Conservation (phyloP, 208 protist species). For the Trypanosomatidae sp. region DNA sequence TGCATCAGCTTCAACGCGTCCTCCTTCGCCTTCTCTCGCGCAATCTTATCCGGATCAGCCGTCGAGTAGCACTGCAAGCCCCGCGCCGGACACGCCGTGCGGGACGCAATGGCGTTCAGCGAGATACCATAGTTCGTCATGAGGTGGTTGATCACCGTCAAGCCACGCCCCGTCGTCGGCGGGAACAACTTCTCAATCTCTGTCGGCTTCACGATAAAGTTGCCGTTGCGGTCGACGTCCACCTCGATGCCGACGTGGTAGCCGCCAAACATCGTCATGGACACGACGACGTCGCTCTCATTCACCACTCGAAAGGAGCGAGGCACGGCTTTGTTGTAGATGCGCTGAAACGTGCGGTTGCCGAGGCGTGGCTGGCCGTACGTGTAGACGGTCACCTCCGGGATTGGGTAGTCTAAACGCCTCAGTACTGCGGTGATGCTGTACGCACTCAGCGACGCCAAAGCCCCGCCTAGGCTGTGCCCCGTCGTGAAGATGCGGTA, state of each 20-base stretch:
- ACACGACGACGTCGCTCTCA: constrained; percentile 82
- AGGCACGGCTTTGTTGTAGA: constrained; percentile 83
- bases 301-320: constrained; percentile 89
- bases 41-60: constrained; percentile 31
- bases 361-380: constrained; percentile 90
- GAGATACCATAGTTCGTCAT: constrained; percentile 71
- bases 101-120: constrained; percentile 62
- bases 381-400: constrained; percentile 88
- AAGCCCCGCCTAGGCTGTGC: constrained; percentile 86
- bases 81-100: constrained; percentile 39
- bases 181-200: constrained; percentile 85
- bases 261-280: constrained; percentile 66
- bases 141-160: constrained; percentile 71
- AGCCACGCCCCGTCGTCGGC: constrained; percentile 63
- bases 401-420: constrained; percentile 58
- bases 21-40: too few species aligned
- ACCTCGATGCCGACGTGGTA: constrained; percentile 89
- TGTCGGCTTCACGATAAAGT: constrained; percentile 90
- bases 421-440: constrained; percentile 53
- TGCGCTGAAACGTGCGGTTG: constrained; percentile 64
- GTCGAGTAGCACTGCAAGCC: constrained; percentile 33
- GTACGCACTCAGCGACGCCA: constrained; percentile 88
- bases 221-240: constrained; percentile 85
- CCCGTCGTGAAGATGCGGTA: constrained; percentile 86
- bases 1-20: constrained; percentile 10